Percentiles rank a stretch among this genome's conserved stretches.
phyloP scores from a whole-genome alignment of 2,329 filamentous ascomycete species.

The Ceratocystis harringtonii region DNA sequence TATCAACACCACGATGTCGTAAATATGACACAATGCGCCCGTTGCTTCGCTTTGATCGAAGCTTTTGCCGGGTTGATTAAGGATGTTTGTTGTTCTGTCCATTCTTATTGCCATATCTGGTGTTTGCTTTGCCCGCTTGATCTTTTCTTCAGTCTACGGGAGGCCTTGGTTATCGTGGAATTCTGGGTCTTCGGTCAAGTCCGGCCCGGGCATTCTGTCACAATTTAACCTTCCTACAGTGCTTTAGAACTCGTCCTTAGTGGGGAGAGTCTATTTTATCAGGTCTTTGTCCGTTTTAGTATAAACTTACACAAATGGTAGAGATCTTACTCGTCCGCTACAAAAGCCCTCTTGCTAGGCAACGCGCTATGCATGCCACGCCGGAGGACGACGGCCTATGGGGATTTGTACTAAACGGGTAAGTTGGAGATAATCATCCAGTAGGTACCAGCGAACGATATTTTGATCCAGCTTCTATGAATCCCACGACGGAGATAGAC shows the following conservation, averaged over 20 bases:
- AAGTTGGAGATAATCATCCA: not conserved
- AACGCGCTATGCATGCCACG: not conserved
- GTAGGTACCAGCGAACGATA: not conserved
- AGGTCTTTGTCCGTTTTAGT: not conserved
- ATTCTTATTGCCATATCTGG: not conserved
- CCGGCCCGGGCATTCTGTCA: not conserved
- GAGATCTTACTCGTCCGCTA: not conserved
- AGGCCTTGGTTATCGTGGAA: not conserved
- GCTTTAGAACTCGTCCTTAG: not conserved
- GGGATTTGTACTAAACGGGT: not conserved
- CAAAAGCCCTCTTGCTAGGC: not conserved
- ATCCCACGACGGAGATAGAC: not conserved
- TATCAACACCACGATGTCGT: no score
- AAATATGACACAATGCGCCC: no score
- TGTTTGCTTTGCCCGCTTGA: no score
- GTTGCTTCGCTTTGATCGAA: not conserved
- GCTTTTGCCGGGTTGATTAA: not conserved
- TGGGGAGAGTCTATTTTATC: not conserved
- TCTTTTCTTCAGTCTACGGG: not conserved
- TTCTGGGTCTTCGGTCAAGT: not conserved
- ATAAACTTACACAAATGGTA: not conserved
- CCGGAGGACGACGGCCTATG: not conserved
- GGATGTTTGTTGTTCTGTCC: not conserved
- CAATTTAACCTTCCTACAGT: not conserved
- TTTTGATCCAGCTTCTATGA: not conserved